Base-by-base conservation (phyloP, 2,329 filamentous ascomycete species). In the Alternaria rosae region DNA sequence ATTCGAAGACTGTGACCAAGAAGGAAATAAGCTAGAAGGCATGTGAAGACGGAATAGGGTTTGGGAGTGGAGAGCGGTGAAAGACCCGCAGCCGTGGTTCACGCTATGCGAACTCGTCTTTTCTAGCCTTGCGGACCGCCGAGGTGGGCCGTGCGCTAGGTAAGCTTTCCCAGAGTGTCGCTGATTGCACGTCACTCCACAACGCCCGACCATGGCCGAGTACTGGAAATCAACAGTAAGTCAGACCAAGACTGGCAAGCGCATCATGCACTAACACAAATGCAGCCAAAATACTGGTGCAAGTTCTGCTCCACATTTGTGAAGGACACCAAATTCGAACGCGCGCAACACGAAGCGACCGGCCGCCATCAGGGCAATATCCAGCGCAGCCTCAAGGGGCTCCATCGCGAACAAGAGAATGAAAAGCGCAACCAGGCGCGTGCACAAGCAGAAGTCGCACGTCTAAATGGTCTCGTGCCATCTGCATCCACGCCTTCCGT, bases 211-310 rank as follows among this genome's bases (percentile, higher is more conserved):
- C 43, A 98, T 99, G 95, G 90, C 95, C 0, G 95, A 98, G 85
- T 96, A 97, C 82, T 98, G 95, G 95, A 98, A 98, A 79, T 97
- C 94, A 20, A 97, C 94, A 32, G 87, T 88, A 77, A 79, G 83
- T 66, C 4, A 47, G 42, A 10, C 20, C 15, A 20, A 3, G 11
- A 20, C 7, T 5, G 1, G 10, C 8, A 13, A 17, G 45, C 17
- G 38, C 28, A 13, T 43, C 9, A 28, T 25, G 4, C 30, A 8
- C 67, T 75, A 30, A 74, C 13, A 32, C 11, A 1, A 4, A 8
- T 17, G 12, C 11, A 89, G 79, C 94, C 94, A 6, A 94, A 91
- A 78, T 97, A 97, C 83, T 98, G 94, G 93, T 99, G 95, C 87
- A 98, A 98, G 80, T 92, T 97, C 84, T 99, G 95, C 87, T 88